Conservation (phyloP, 2,329 filamentous ascomycete genomes). For the Sarocladium kiliense region DNA sequence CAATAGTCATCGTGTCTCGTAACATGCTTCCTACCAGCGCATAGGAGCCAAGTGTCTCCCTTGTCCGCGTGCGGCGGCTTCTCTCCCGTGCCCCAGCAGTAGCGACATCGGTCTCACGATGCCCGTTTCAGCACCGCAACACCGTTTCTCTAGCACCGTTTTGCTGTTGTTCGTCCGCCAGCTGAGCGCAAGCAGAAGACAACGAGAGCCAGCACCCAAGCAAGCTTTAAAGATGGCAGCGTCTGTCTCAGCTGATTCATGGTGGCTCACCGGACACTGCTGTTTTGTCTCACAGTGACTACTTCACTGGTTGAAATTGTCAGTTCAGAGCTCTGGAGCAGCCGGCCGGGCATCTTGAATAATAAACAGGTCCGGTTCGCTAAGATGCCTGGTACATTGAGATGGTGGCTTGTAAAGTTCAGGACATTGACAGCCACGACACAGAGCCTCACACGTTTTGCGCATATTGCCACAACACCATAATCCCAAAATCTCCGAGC, state of each 20-base stretch:
- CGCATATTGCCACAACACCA: conserved; percentile 7
- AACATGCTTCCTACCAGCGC: background rate
- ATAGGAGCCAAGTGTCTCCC: conserved; percentile 3
- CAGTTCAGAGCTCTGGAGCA: too few species aligned
- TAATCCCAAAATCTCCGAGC: background rate
- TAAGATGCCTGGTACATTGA: background rate
- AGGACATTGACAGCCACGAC: background rate
- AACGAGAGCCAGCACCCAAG: background rate
- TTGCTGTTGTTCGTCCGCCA: background rate
- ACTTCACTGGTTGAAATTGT: too few species aligned
- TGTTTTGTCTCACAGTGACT: background rate
- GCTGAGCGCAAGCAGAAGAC: background rate
- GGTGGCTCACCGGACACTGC: background rate
- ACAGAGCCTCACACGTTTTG: background rate
- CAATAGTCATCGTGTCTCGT: conserved; percentile 2
- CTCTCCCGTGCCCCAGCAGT: conserved; percentile 1
- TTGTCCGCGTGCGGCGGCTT: conserved; percentile 5
- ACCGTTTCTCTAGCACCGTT: conserved; percentile 1
- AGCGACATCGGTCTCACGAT: conserved; percentile 6
- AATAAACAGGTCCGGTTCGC: too few species aligned
- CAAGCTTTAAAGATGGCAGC: background rate
- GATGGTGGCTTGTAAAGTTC: background rate
- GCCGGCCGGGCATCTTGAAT: too few species aligned
- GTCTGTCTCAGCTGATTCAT: background rate
- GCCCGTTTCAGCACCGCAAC: conserved; percentile 1